phyloP scores from a whole-genome alignment of 208 protist genomes.

The Leptomonas pyrrhocoris region DNA sequence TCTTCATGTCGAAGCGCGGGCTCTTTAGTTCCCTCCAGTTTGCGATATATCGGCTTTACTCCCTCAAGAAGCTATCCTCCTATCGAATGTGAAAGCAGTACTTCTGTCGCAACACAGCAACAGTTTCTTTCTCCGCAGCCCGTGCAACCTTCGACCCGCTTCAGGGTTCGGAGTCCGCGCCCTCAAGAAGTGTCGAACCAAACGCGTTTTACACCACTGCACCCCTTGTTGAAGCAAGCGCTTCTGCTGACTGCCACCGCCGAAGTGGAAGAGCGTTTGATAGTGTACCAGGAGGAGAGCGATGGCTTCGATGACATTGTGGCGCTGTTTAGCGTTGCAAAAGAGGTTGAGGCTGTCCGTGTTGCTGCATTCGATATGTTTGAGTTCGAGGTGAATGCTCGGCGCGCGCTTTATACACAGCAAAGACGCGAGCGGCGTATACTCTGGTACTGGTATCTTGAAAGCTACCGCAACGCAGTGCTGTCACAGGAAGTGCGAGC shows the following conservation, averaged over 20 bases:
- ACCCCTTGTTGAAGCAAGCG: constrained; percentile 53
- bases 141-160: neutral
- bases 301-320: constrained; percentile 40
- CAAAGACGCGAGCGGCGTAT: constrained; percentile 54
- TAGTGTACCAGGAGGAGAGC: constrained; percentile 38
- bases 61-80: constrained; percentile 1
- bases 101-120: neutral
- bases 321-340: constrained; percentile 30
- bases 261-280: constrained; percentile 50
- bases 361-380: constrained; percentile 61
- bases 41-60: constrained; percentile 6
- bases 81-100: neutral
- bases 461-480: constrained; percentile 44
- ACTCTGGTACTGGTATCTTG: constrained; percentile 39
- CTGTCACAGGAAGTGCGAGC: constrained; percentile 30
- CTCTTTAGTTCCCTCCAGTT: constrained; percentile 13
- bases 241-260: constrained; percentile 44
- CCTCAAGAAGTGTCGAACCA: neutral
- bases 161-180: neutral
- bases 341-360: constrained; percentile 46
- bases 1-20: constrained; percentile 1
- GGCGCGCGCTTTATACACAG: constrained; percentile 47
- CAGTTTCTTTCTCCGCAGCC: neutral
- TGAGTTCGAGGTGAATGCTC: constrained; percentile 36
- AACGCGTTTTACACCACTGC: neutral